Base-by-base conservation (phyloP, 2,329 filamentous ascomycete genomes). In the Aspergillus carbonarius region DNA sequence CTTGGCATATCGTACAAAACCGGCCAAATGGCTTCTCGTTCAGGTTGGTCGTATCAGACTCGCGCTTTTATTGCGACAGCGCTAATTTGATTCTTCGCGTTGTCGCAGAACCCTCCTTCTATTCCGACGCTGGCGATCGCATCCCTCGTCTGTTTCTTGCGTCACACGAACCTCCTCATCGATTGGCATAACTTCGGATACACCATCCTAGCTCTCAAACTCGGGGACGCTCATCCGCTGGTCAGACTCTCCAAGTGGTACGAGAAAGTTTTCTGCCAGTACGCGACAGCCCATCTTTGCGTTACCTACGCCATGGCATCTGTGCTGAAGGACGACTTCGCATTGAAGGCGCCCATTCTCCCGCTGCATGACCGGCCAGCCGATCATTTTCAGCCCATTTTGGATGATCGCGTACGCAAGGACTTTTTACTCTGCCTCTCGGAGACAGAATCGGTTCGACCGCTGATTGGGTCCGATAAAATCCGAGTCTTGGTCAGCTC, bases 121-220 rank as follows among this genome's bases (percentile, higher is more conserved):
- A 96, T 98, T 59, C 95, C 95, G 0, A 96, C 92, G 0, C 84
- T 99, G 20, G 85, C 88, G 53, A 80, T 97, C 37, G 89, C 91
- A 15, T 81, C 88, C 20, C 61, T 93, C 3, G 82, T 91, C 49
- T 91, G 90, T 68, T 84, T 87, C 66, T 74, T 96, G 52, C 88
- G 95, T 51, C 88, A 91, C 66, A 96, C 91, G 39, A 85, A 85
- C 57, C 83, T 99, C 4, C 82, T 98, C 60, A 90, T 98, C 56
- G 95, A 99, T 79, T 99, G 95, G 95, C 95, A 99, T 80, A 99
- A 99, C 76, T 98, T 97, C 75, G 95, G 93, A 66, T 96, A 93
- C 82, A 93, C 92, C 8, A 96, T 99, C 67, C 85, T 99, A 3
- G 90, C 83, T 1, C 75, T 89, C 50, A 88, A 87, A 61, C 78